These are phyloP conservation scores for Urtica urens DNA, from an alignment of 306 rosid genomes.

Conservation along the genomic window DNA sequence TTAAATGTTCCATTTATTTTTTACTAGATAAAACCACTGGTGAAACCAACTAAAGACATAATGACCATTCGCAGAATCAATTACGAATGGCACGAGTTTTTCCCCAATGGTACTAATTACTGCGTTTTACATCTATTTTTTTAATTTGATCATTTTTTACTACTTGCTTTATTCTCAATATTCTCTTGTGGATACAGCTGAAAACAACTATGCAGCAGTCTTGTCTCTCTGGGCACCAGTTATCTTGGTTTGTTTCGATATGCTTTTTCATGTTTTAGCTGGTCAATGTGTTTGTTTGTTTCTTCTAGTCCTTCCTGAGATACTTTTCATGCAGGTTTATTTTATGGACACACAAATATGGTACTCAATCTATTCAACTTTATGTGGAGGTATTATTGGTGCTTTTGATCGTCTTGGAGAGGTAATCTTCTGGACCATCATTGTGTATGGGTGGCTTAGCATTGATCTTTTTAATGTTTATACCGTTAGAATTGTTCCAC, in stretches of 20 bases:
- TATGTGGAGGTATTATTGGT: constrained; percentile 82
- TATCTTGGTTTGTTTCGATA: constrained; percentile 47
- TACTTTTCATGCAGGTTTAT: constrained; percentile 58
- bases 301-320: constrained; percentile 12
- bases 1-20: constrained; percentile 7
- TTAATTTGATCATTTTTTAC: constrained; percentile 6
- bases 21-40: constrained; percentile 75
- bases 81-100: constrained; percentile 85
- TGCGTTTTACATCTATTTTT: no score
- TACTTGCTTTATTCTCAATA: constrained; percentile 19
- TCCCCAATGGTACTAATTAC: constrained; percentile 51
- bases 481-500: no score
- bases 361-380: constrained; percentile 76
- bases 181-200: constrained; percentile 43
- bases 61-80: constrained; percentile 58
- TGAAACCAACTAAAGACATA: constrained; percentile 79
- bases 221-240: constrained; percentile 75
- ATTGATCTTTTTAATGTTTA: no score
- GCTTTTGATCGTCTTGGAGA: constrained; percentile 97
- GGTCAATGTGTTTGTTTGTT: constrained; percentile 12
- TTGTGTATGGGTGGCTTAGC: no score
- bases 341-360: constrained; percentile 98
- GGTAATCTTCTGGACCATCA: constrained; percentile 35
- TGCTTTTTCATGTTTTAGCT: constrained; percentile 11
- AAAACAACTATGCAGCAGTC: constrained; percentile 63